Evolutionary conservation across 768 basidiomycete genomes (phyloP), one percentile per base, ranked within the genome.

Genomic region (Trametopsis cervina): DNA sequence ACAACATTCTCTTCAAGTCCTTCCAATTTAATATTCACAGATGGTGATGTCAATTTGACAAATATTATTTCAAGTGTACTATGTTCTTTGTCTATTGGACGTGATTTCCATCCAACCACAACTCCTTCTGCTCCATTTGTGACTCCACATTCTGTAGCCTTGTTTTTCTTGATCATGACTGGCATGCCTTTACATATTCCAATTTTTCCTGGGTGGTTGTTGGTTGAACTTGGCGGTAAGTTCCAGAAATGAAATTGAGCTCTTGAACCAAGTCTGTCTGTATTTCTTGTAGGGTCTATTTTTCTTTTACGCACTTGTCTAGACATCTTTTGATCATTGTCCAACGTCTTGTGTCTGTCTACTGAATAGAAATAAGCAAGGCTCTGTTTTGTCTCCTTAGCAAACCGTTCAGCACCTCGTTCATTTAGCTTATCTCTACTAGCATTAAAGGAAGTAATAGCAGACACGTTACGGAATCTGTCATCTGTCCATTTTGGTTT

Each of bases 351-450:
- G 40, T 42, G 44, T 9, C 20, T 42, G 20, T 49, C 42, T 5
- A 50, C 44, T 18, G 63, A 63, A 46, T 62, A 65, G 50, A 68
- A 54, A n/a, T 0, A 42, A 3, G n/a, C 10, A 12, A 69, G 42
- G 1, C 21, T n/a, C 51, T 65, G 65, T 1, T 43, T 27, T 5
- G 49, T 61, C 17, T 71, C 68, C 17, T 26, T 11, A 4, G 71
- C 65, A 63, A 69, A 74, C 12, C 62, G 49, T 12, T 43, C 7
- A 15, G 45, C 27, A 1, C 67, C 67, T 0, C 66, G 4, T 7
- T 54, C n/a, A 55, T 74, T 74, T 0, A 71, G 60, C 45, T 56
- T 49, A 54, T 73, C 71, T 49, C 67, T 65, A 21, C 67, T 58
- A 10, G 55, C 24, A 60, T 71, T 73, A 15, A 52, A 50, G 2